Base-by-base conservation (phyloP, 2,329 filamentous ascomycete species). In the Aspergillus sp. region DNA sequence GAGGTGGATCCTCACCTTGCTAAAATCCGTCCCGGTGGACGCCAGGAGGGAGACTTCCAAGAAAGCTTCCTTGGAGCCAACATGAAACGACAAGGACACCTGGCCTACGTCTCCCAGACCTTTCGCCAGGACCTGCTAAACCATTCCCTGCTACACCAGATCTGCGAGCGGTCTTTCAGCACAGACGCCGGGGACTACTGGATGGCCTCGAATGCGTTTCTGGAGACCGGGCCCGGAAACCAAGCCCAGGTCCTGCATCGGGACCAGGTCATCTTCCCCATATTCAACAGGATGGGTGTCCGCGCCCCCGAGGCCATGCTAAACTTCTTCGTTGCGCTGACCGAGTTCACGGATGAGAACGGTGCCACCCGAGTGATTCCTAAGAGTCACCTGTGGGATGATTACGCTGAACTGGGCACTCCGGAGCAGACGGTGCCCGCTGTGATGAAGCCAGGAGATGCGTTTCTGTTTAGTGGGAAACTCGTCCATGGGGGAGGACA, bases 391-490 rank as follows among this genome's bases (percentile, higher is more conserved):
- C 24, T 32, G 22, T 59, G 57, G 57, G 18, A 26, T 10, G 20
- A 59, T 22, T 55, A 45, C 20, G 20, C 31, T 26, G 29, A 61
- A n/a, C 16, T 14, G 12, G 60, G 60, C 3, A 45, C 36, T 7
- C 29, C 16, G 0, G 62, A 67, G 20, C 46, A 54, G 14, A 65
- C 63, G 2, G 46, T 65, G 10, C 58, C 64, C 1, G 64, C 60
- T 4, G 31, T 32, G 3, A 65, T 67, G 64, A 62, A 64, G 36
- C 52, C 65, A 4, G 64, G 65, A 10, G 65, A 66, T 52, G 54
- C 36, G 5, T 16, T 61, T 18, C 46, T 66, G 14, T 54, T 66
- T 18, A 57, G 46, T 24, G 64, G 61, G 24, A 65, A 65, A 50
- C 50, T 51, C 7, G 54, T 64, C 20, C 65, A 67, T 55, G 65